Conservation (phyloP, 345 rosid genomes). For the Pistacia integerrima region DNA sequence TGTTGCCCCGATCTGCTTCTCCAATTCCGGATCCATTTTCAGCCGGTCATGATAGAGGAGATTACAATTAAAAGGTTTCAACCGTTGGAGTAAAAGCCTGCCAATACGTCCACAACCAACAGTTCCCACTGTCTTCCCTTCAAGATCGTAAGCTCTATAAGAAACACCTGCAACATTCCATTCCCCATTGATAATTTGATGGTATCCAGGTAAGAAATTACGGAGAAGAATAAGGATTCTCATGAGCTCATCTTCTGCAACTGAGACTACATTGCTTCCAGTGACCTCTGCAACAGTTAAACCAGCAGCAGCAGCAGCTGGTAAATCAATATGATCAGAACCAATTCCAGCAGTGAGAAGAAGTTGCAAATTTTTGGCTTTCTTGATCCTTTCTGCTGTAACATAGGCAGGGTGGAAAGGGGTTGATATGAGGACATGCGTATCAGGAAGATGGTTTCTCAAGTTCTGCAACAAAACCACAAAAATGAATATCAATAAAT, state of each 20-base stretch:
- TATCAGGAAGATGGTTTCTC: slow-evolving; percentile 93
- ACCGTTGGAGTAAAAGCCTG: slow-evolving; percentile 77
- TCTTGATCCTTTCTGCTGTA: slow-evolving; percentile 86
- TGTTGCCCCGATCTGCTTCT: slow-evolving; percentile 69
- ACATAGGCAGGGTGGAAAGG: slow-evolving; percentile 98
- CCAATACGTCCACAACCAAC: slow-evolving; percentile 90
- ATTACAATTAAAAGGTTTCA: slow-evolving; percentile 91
- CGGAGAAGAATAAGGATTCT: slow-evolving; percentile 86
- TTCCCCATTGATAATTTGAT: slow-evolving; percentile 80
- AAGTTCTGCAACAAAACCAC: slow-evolving; percentile 47
- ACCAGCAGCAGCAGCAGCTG: slow-evolving; percentile 91
- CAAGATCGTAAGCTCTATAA: slow-evolving; percentile 89
- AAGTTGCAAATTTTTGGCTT: slow-evolving; percentile 80
- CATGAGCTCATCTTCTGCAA: slow-evolving; percentile 97
- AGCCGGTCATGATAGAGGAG: slow-evolving; percentile 83
- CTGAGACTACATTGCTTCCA: slow-evolving; percentile 89
- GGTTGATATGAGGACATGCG: slow-evolving; percentile 79
- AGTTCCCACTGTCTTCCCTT: slow-evolving; percentile 95
- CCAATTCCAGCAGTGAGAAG: slow-evolving; percentile 97
- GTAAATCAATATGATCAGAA: slow-evolving; percentile 85
- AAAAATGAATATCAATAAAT: background rate
- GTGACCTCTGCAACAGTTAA: slow-evolving; percentile 93
- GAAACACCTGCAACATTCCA: slow-evolving; percentile 94
- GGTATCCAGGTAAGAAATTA: slow-evolving; percentile 86
- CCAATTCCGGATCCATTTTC: slow-evolving; percentile 75